Percentiles rank a stretch among this genome's conserved stretches.
Evolutionary conservation across 2,329 filamentous ascomycete genomes (phyloP).

Genomic region (Cladosporium sphaerospermum): DNA sequence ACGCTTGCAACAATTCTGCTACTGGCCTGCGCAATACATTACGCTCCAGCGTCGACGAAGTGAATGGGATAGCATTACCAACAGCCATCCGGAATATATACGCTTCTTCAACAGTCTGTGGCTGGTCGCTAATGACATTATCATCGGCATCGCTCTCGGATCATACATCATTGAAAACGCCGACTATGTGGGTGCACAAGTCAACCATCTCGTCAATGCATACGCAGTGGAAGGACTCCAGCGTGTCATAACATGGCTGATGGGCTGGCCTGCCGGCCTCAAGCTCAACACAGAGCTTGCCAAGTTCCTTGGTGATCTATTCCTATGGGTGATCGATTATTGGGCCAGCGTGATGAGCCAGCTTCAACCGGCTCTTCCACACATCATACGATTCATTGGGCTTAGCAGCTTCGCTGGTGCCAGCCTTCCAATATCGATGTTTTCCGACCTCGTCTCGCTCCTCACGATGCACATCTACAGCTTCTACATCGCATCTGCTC

Average conservation of each 20-base stretch:
- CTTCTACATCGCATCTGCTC: slow-evolving; percentile 92
- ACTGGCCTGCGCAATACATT: slow-evolving; percentile 95
- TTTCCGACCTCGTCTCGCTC: slow-evolving; percentile 86
- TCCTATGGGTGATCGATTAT: slow-evolving; percentile 97
- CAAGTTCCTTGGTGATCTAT: slow-evolving; percentile 88
- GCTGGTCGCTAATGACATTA: slow-evolving; percentile 97
- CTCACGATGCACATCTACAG: slow-evolving; percentile 95
- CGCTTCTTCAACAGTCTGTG: slow-evolving; percentile 98
- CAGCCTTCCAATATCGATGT: slow-evolving; percentile 92
- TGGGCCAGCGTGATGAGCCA: slow-evolving; percentile 81
- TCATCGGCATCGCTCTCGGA: slow-evolving; percentile 92
- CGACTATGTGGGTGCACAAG: slow-evolving; percentile 70
- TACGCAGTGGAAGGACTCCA: slow-evolving; percentile 88
- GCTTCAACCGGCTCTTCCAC: slow-evolving; percentile 72
- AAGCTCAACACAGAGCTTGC: slow-evolving; percentile 94
- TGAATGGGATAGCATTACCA: slow-evolving; percentile 93
- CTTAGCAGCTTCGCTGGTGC: slow-evolving; percentile 93
- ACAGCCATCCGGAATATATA: slow-evolving; percentile 94
- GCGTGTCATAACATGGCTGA: slow-evolving; percentile 87
- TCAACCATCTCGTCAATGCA: slow-evolving; percentile 65
- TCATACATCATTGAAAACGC: slow-evolving; percentile 97
- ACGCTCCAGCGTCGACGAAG: slow-evolving; percentile 82
- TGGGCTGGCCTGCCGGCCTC: slow-evolving; percentile 88
- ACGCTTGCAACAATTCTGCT: slow-evolving; percentile 93
- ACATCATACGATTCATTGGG: slow-evolving; percentile 85